Percentiles rank a stretch among this genome's conserved stretches.
Evolutionary conservation across 2,329 filamentous ascomycete species (phyloP).

Genomic region (Apiospora kogelbergensis): DNA sequence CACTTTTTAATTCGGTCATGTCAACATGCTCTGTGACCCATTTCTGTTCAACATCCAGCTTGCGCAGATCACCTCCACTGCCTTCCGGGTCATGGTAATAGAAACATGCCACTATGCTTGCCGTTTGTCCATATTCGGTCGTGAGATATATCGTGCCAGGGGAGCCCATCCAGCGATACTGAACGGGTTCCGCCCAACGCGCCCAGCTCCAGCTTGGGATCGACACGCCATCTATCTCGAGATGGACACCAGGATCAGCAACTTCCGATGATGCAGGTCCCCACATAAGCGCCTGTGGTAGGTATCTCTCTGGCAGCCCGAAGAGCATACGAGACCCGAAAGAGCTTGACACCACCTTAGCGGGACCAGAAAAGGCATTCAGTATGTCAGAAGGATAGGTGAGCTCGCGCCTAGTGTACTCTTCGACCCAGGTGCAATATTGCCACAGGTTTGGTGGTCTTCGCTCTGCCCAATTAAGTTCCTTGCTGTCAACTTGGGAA

Average conservation of each 20-base stretch:
- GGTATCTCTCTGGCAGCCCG: background rate
- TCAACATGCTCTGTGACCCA: background rate
- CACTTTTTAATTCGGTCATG: background rate
- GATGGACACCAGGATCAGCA: too few relatives aligned
- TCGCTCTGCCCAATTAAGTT: too few relatives aligned
- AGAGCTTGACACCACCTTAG: background rate
- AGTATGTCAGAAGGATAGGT: slow-evolving; percentile 14
- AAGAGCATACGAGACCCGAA: slow-evolving; percentile 7
- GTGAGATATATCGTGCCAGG: too few relatives aligned
- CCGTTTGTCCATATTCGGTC: too few relatives aligned
- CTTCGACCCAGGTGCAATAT: slow-evolving; percentile 20
- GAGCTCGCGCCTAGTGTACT: slow-evolving; percentile 16
- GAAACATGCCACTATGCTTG: slow-evolving; percentile 11
- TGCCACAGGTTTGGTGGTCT: too few relatives aligned
- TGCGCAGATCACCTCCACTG: slow-evolving; percentile 8
- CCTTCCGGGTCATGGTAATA: slow-evolving; percentile 12
- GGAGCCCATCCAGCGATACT: background rate
- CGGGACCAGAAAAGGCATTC: slow-evolving; percentile 15
- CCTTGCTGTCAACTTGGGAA: too few relatives aligned
- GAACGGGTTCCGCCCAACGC: background rate
- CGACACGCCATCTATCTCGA: too few relatives aligned
- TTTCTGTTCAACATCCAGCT: slow-evolving; percentile 12
- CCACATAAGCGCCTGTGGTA: background rate
- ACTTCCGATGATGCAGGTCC: too few relatives aligned
- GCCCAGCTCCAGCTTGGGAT: background rate